A percentile compares a stretch with the other conserved stretches of the same genome.
phyloP scores from a whole-genome alignment of 164 flowering plant species.

The Euptelea pleiosperma region DNA sequence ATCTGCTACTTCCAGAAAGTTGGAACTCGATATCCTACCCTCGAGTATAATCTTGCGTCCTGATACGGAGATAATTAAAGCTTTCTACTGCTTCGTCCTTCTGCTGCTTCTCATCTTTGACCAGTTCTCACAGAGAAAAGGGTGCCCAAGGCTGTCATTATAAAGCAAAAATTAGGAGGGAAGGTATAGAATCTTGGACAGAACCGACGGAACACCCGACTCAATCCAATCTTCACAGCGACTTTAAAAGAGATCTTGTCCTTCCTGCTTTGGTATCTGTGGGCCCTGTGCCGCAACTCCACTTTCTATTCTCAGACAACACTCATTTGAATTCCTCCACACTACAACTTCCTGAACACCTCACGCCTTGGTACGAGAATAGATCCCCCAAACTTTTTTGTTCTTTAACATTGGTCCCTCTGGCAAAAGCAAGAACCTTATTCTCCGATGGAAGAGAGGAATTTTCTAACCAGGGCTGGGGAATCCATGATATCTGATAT shows the following conservation, averaged over 20 bases:
- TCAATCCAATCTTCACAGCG: conserved; percentile 64
- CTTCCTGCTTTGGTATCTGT: conserved; percentile 35
- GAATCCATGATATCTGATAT: conserved; percentile 43
- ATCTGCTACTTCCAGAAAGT: conserved; percentile 7
- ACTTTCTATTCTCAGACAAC: conserved; percentile 36
- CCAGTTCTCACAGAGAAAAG: conserved; percentile 26
- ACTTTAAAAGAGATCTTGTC: conserved; percentile 61
- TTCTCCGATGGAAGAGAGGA: conserved; percentile 36
- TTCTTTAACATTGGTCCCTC: conserved; percentile 39
- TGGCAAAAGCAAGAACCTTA: conserved; percentile 55
- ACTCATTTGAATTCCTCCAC: conserved; percentile 30
- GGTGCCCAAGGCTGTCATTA: conserved; percentile 29
- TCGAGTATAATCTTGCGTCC: background rate
- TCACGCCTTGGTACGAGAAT: conserved; percentile 64
- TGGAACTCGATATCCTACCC: conserved; percentile 2
- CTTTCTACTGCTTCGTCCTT: background rate
- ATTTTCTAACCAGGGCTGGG: conserved; percentile 39
- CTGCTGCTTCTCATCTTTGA: conserved; percentile 19
- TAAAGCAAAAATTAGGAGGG: conserved; percentile 34
- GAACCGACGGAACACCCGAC: conserved; percentile 26
- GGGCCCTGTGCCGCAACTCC: conserved; percentile 29
- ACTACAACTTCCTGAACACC: conserved; percentile 33
- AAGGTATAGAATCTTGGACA: conserved; percentile 57
- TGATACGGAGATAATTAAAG: conserved; percentile 2
- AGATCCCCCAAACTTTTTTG: conserved; percentile 44